Percentiles rank a stretch among this genome's conserved stretches.
Conservation (phyloP, 768 basidiomycete genomes). For the Boletus fagicola region DNA sequence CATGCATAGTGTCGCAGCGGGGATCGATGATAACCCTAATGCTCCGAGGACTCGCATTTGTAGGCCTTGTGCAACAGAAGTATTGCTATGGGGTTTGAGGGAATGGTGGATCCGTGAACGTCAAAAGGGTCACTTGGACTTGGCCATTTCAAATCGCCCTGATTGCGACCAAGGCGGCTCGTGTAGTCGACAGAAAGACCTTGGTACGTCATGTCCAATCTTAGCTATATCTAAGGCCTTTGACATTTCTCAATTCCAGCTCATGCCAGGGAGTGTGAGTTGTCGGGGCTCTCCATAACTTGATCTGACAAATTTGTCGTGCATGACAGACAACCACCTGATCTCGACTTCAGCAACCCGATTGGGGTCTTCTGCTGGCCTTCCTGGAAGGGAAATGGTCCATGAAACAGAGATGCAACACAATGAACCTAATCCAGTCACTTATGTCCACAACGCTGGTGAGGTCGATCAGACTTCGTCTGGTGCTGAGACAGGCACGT, state of each 20-base stretch:
- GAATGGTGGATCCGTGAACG: slow-evolving; percentile 86
- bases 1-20: slow-evolving; percentile 56
- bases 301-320: slow-evolving; percentile 5
- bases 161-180: slow-evolving; percentile 65
- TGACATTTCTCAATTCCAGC: slow-evolving; percentile 36
- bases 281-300: background rate
- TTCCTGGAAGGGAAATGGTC: background rate
- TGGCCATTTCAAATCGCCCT: slow-evolving; percentile 51
- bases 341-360: slow-evolving; percentile 13
- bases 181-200: slow-evolving; percentile 64
- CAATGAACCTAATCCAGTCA: background rate
- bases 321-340: slow-evolving; percentile 41
- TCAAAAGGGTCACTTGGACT: slow-evolving; percentile 62
- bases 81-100: slow-evolving; percentile 70
- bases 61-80: slow-evolving; percentile 70
- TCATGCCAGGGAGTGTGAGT: slow-evolving; percentile 76
- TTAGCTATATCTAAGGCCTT: background rate
- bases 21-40: slow-evolving; percentile 53
- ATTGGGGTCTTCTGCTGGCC: background rate
- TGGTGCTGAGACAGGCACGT: background rate
- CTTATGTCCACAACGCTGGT: background rate
- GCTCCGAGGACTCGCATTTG: slow-evolving; percentile 64
- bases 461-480: slow-evolving; percentile 5
- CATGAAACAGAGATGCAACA: slow-evolving; percentile 4
- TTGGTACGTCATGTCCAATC: slow-evolving; percentile 43